Percentiles rank a stretch among this genome's conserved stretches.
phyloP scores from a whole-genome alignment of 495 filamentous ascomycete species.

The Aspergillus asperescens region DNA sequence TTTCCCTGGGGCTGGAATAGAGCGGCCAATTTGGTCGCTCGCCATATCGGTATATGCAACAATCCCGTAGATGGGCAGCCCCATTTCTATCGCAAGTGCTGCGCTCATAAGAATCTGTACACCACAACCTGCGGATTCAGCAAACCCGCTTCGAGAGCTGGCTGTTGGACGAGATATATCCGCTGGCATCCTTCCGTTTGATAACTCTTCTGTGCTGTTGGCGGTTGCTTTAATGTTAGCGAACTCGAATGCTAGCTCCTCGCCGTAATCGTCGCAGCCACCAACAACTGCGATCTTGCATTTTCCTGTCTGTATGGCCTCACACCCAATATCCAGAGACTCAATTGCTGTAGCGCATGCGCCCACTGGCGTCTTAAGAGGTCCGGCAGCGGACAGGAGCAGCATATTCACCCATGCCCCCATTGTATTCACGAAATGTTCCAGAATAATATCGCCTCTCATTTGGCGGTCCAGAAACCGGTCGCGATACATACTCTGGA shows the following conservation, averaged over 20 bases:
- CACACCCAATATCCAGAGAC: conserved; percentile 93
- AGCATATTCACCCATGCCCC: conserved; percentile 99
- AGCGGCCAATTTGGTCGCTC: conserved; percentile 97
- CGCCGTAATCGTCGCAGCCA: conserved; percentile 97
- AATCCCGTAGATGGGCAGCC: conserved; percentile 93
- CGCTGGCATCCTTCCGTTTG: conserved; percentile 82
- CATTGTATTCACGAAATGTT: conserved; percentile 99
- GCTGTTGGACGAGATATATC: conserved; percentile 98
- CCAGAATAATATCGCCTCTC: conserved; percentile 95
- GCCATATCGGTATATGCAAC: conserved; percentile 90
- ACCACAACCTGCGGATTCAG: conserved; percentile 97
- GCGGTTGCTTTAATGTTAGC: conserved; percentile 99
- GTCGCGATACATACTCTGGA: conserved; percentile 97
- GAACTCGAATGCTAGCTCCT: conserved; percentile 98
- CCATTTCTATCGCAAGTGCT: conserved; percentile 92
- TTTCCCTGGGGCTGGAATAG: conserved; percentile 91
- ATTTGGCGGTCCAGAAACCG: conserved; percentile 90
- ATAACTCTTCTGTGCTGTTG: conserved; percentile 90
- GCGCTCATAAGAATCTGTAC: conserved; percentile 97
- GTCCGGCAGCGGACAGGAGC: conserved; percentile 88
- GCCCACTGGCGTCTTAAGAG: conserved; percentile 97
- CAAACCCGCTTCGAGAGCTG: conserved; percentile 93
- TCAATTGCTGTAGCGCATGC: conserved; percentile 96
- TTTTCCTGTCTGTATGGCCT: conserved; percentile 94
- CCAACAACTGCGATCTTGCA: conserved; percentile 93